Evolutionary conservation across 129 eudicot species (phyloP).

Genomic region (Mikania micrantha): DNA sequence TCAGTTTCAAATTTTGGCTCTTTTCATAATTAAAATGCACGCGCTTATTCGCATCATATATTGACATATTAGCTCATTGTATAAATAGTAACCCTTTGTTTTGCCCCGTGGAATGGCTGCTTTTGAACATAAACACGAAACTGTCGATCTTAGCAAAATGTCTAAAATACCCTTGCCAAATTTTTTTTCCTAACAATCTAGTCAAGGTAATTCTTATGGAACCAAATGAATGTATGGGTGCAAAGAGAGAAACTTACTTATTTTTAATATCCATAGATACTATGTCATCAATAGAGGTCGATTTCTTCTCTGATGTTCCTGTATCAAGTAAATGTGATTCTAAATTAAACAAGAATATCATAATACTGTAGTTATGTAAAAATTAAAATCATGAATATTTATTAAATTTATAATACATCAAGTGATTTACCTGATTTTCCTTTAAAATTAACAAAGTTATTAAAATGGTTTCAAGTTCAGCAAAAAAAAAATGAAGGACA

Average conservation of each 20-base stretch:
- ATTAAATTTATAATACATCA: background rate
- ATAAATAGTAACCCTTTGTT: background rate
- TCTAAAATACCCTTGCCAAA: background rate
- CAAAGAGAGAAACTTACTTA: constrained; percentile 36
- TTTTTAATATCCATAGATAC: constrained; percentile 59
- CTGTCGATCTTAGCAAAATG: background rate
- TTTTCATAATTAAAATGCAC: background rate
- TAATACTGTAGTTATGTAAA: background rate
- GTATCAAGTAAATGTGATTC: constrained; percentile 27
- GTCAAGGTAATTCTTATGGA: background rate
- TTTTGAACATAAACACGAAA: background rate
- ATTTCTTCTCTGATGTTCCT: constrained; percentile 65
- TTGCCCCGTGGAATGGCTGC: background rate
- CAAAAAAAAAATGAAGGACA: background rate
- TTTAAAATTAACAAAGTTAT: background rate
- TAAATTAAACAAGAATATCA: background rate
- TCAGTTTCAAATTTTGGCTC: background rate
- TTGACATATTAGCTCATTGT: background rate
- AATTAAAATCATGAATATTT: background rate
- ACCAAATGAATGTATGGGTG: constrained; percentile 1
- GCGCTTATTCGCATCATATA: background rate
- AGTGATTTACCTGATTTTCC: background rate
- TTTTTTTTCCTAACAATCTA: background rate
- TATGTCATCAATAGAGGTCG: constrained; percentile 45
- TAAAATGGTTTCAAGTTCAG: background rate